Base-by-base conservation (phyloP, 2,329 filamentous ascomycete genomes). In the Fusarium sp. region DNA sequence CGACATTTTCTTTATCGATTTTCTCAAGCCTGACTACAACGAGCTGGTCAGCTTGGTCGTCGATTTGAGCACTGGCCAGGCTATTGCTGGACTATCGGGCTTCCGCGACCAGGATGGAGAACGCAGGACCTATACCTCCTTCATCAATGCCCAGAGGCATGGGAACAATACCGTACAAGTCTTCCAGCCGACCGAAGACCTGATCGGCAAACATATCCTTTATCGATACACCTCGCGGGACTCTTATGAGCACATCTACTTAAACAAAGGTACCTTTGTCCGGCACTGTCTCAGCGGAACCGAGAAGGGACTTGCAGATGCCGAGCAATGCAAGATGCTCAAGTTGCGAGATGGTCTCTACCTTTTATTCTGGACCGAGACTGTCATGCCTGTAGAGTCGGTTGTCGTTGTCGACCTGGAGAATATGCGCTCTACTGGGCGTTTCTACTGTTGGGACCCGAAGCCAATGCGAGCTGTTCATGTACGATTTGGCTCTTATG, bases 301-400 rank as follows among this genome's bases (percentile, higher is more conserved):
- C 1, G 66, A 70, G 30, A 60, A 15, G n/a, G 67, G 67, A 0
- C 43, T 70, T 0, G 67, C 66, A n/a, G 67, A 70, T 18, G 51
- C 55, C 6, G 67, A 70, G 6, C 39, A 46, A 6, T 70, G 62
- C 41, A 55, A 58, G n/a, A 60, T 66, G 53, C n/a, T 70, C 2
- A 70, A 70, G n/a, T 5, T 70, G 1, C n/a, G 50, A 1, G 54
- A 64, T 2, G 37, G 36, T 15, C 18, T 70, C n/a, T 70, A 60
- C 13, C 52, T 70, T 1, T 46, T 70, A 16, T 70, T 70, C 16
- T 70, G 67, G 67, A 70, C 66, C 0, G 67, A 70, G 30, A 70
- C 66, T 0, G 16, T 70, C 12, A 66, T 70, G 67, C 67, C 67
- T 1, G 67, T 70, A 3, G 67, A 70, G 23, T 59, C 60, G 0